Base-by-base conservation (phyloP, 495 filamentous ascomycete species). In the Achaetomiella virescens region DNA sequence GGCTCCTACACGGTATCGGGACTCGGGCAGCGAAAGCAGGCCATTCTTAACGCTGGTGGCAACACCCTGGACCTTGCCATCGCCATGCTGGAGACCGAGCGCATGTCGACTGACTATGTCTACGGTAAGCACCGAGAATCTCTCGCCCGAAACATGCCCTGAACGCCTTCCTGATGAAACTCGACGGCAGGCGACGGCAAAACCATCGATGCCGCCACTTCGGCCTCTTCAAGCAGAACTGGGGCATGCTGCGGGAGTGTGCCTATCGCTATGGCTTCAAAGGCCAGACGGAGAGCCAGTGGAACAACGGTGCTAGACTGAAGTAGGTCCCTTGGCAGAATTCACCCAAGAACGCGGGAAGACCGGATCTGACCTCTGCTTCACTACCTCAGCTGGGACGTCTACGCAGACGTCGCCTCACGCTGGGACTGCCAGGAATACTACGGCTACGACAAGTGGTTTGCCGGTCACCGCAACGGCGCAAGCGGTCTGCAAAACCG, bases 381-480 rank as follows among this genome's bases (percentile, higher is more conserved):
- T 40, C 17, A 5, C 17, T 43, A 17, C 25, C 1, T 3, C 14
- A 48, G 46, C 46, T 48, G 17, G 29, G 46, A 48, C 9, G 24
- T 48, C 29, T 21, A 48, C 29, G 46, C 46, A 1, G 46, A 48
- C 14, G 46, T 48, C 12, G 27, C 46, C 18, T 35, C 46, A 9
- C 46, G 46, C 2, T 48, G 29, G 46, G 46, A 48, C 1, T 48
- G 46, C 46, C 46, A 48, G 46, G 11, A 48, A 3, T 48, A 48
- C 29, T 48, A 48, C 29, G 46, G 46, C 29, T 48, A 48, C 46
- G 46, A 48, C 46, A 48, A 22, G 31, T 48, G 46, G 46, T 35
- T 48, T 21, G 46, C 46, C 6, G 46, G 46, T 9, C 46, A 48
- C n/a, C 46, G 46, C 46, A 48, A 48, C 46, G 46, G 46, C 6